Conservation (phyloP, 805 yeast species). For the Lachancea thermotolerans region DNA sequence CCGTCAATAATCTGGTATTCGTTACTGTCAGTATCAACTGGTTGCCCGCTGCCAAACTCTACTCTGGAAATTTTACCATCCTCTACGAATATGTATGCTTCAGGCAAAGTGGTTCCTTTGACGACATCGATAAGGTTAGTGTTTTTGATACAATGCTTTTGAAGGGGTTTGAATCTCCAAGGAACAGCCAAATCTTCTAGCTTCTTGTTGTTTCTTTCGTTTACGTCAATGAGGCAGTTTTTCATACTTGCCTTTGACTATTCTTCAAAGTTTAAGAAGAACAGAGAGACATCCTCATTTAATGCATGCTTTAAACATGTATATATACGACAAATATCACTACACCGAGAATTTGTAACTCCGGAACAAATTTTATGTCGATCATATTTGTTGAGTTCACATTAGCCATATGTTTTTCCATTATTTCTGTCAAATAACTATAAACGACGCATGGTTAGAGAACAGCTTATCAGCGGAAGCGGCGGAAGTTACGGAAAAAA, state of each 20-base stretch:
- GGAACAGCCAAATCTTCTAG: conserved; percentile 7
- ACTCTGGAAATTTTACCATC: conserved; percentile 9
- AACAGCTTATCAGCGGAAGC: no score
- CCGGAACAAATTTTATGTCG: no score
- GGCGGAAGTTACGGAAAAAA: no score
- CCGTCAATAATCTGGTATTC: conserved; percentile 10
- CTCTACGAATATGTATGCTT: conserved; percentile 8
- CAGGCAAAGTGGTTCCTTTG: conserved; percentile 1
- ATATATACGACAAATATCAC: no score
- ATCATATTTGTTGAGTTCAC: no score
- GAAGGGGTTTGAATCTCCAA: conserved; percentile 1
- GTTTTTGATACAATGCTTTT: conserved; percentile 8
- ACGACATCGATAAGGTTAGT: conserved; percentile 9
- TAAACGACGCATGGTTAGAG: no score
- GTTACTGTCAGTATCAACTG: not conserved
- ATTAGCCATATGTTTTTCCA: no score
- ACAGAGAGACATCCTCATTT: no score
- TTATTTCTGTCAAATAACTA: no score
- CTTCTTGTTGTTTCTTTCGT: conserved; percentile 9
- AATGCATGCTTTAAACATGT: no score
- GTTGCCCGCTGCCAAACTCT: not conserved
- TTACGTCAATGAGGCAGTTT: conserved; percentile 5
- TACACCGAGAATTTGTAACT: not conserved
- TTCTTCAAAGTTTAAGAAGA: no score
- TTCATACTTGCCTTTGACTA: no score